Conservation (phyloP, 2,329 filamentous ascomycete genomes). For the Clarireedia paspali region DNA sequence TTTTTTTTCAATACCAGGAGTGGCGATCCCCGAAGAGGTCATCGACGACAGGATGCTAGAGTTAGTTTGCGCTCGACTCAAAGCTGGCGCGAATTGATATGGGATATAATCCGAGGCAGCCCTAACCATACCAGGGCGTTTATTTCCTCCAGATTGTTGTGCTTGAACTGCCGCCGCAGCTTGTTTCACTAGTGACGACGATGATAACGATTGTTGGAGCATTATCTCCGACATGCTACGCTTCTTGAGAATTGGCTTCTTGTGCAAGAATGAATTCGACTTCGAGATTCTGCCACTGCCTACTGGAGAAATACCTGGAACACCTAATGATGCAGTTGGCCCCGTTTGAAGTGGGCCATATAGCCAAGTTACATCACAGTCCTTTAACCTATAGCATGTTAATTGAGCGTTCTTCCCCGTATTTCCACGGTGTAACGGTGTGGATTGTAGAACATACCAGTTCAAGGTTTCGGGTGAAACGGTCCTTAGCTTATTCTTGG, state of each 20-base stretch:
- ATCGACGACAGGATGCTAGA: conserved; percentile 56
- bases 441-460: conserved; percentile 39
- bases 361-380: conserved; percentile 33
- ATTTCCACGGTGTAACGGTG: background rate
- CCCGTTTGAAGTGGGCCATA: conserved; percentile 84
- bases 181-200: conserved; percentile 76
- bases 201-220: conserved; percentile 77
- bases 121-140: conserved; percentile 3
- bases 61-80: conserved; percentile 3
- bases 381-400: conserved; percentile 31
- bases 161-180: conserved; percentile 28
- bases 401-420: conserved; percentile 30
- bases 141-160: conserved; percentile 7
- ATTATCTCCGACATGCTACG: conserved; percentile 90
- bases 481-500: conserved; percentile 77
- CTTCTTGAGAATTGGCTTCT: conserved; percentile 82
- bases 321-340: conserved; percentile 39
- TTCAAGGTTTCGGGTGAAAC: conserved; percentile 86
- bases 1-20: conserved; percentile 60
- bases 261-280: conserved; percentile 47
- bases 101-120: conserved; percentile 59
- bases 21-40: conserved; percentile 59
- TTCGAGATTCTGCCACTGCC: conserved; percentile 47
- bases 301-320: conserved; percentile 36
- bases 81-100: conserved; percentile 45